Conservation (phyloP, 805 yeast species). For the Yamadazyma ubonensis region DNA sequence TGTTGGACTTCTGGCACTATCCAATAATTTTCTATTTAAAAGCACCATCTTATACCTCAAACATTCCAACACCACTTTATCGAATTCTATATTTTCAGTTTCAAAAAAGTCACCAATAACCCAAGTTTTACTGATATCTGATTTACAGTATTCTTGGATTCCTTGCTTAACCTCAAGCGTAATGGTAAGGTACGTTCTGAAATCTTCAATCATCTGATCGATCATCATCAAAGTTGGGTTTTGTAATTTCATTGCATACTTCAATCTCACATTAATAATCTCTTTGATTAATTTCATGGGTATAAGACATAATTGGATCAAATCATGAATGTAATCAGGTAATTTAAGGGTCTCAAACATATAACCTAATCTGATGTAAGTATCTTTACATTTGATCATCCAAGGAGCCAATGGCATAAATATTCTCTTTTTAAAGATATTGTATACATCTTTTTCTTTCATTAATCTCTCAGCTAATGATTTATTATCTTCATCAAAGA, state of each 20-base stretch:
- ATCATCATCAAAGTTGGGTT: conserved; percentile 95
- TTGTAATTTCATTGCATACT: conserved; percentile 72
- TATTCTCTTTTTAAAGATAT: conserved; percentile 67
- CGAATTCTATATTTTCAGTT: conserved; percentile 49
- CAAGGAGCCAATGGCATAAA: conserved; percentile 74
- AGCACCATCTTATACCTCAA: conserved; percentile 69
- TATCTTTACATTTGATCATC: conserved; percentile 75
- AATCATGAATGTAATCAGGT: conserved; percentile 66
- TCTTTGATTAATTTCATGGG: conserved; percentile 82
- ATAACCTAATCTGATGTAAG: conserved; percentile 60
- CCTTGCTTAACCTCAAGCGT: conserved; percentile 75
- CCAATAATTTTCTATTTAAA: conserved; percentile 73
- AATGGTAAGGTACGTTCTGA: conserved; percentile 69
- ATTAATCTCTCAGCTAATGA: conserved; percentile 80
- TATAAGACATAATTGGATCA: conserved; percentile 66
- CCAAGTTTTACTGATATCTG: conserved; percentile 64
- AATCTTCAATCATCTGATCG: conserved; percentile 88
- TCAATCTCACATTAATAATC: conserved; percentile 67
- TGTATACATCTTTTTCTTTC: conserved; percentile 74
- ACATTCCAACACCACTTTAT: conserved; percentile 68
- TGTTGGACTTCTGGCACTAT: conserved; percentile 60
- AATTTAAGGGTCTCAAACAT: conserved; percentile 66
- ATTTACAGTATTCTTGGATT: conserved; percentile 55
- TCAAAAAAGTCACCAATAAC: conserved; percentile 63
- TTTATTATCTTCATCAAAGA: conserved; percentile 58